Percentiles rank a stretch among this genome's conserved stretches.
Evolutionary conservation across 306 rosid species (phyloP).

Genomic region (Lathyrus tuberosus): DNA sequence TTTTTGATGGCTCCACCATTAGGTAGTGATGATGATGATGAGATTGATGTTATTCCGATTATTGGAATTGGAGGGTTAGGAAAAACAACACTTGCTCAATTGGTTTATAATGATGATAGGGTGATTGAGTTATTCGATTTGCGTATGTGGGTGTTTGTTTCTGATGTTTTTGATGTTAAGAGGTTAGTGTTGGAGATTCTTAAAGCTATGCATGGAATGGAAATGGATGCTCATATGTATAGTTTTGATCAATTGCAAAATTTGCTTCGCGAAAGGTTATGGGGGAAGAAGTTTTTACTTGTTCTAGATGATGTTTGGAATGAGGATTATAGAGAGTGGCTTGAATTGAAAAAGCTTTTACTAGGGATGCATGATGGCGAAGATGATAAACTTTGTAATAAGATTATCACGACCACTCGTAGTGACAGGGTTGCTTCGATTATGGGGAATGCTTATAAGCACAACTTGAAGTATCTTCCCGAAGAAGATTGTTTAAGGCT

Average conservation of each 20-base stretch:
- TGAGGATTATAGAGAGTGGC: slow-evolving; percentile 30
- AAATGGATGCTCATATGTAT: neutral
- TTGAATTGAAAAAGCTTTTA: slow-evolving; percentile 21
- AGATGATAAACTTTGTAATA: neutral
- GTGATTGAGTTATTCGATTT: slow-evolving; percentile 4
- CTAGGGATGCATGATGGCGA: slow-evolving; percentile 1
- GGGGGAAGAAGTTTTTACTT: slow-evolving; percentile 7
- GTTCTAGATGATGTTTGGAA: slow-evolving; percentile 37
- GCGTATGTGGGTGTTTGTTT: slow-evolving; percentile 38
- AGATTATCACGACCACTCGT: slow-evolving; percentile 30
- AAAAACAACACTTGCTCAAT: slow-evolving; percentile 34
- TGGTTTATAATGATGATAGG: slow-evolving; percentile 35
- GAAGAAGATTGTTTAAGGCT: slow-evolving; percentile 35
- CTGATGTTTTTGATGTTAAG: slow-evolving; percentile 35
- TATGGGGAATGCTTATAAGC: slow-evolving; percentile 36
- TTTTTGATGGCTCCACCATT: slow-evolving; percentile 1
- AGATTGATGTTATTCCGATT: slow-evolving; percentile 32
- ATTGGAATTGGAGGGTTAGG: slow-evolving; percentile 41
- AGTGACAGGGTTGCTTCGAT: slow-evolving; percentile 31
- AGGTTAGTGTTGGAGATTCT: slow-evolving; percentile 22
- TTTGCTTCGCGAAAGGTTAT: slow-evolving; percentile 23
- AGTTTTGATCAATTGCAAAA: slow-evolving; percentile 23
- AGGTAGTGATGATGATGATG: neutral
- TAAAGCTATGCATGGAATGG: slow-evolving; percentile 23
- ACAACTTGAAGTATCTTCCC: slow-evolving; percentile 33